Percentiles rank a stretch among this genome's conserved stretches.
phyloP scores from a whole-genome alignment of 2,329 filamentous ascomycete species.

The Ceratocystis diversiconidia region DNA sequence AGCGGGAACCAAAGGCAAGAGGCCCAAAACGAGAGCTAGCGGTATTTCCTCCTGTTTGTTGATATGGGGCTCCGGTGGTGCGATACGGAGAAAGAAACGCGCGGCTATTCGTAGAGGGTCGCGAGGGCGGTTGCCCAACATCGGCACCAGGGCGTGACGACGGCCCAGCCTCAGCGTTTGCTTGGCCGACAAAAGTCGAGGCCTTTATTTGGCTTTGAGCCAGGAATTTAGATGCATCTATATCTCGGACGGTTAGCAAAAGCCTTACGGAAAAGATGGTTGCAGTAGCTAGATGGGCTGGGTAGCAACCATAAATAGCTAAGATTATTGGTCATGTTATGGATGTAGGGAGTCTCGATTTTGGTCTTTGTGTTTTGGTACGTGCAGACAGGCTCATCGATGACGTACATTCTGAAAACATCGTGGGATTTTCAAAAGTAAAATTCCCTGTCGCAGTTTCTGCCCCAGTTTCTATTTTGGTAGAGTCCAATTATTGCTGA shows the following conservation, averaged over 20 bases:
- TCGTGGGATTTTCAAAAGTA: constrained; percentile 20
- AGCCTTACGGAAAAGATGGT: background rate
- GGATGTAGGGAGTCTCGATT: background rate
- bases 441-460: background rate
- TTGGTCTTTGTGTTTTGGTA: background rate
- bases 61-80: constrained; percentile 59
- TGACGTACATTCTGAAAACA: constrained; percentile 68
- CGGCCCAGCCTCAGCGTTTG: constrained; percentile 31
- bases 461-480: background rate
- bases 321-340: constrained; percentile 14
- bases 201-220: constrained; percentile 90
- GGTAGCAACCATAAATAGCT: background rate
- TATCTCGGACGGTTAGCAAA: background rate
- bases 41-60: constrained; percentile 39
- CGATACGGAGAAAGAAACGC: constrained; percentile 35
- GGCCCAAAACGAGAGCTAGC: constrained; percentile 58
- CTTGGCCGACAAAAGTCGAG: constrained; percentile 50
- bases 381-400: background rate
- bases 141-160: constrained; percentile 26
- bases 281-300: background rate
- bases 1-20: constrained; percentile 60
- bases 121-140: constrained; percentile 11
- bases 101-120: constrained; percentile 24
- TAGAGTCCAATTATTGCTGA: background rate
- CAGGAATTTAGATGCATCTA: constrained; percentile 92